Evolutionary conservation across 192 early-diverging fungal species (phyloP), one percentile per base, ranked within the genome.

Genomic region (Funneliformis mosseae): DNA sequence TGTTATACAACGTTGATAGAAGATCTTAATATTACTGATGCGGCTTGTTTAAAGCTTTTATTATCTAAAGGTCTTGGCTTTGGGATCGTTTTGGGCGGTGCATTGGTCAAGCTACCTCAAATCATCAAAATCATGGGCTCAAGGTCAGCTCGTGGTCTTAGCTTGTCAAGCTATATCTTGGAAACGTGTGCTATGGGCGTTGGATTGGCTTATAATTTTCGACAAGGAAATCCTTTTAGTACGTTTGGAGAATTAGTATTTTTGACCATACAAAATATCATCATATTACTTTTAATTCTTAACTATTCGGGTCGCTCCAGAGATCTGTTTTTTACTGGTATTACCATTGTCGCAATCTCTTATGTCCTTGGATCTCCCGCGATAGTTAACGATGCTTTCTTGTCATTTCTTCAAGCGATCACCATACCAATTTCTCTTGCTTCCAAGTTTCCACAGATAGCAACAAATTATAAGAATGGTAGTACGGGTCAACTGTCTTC

Each of bases 21-120:
- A 81, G 83, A 91, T 38, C 81, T 99, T 42, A 87, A 96, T 85
- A 77, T 89, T 48, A 75, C 62, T 4, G 90, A 96, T 79, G 82
- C 90, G 1, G 84, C 64, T 5, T 99, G 98, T 85, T 81, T 96
- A 76, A 94, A 94, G 81, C 91, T 94, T 69, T 83, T 92, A 28
- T 81, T 98, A 72, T 96, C 95, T 38, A 98, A 98, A 83, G 95
- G 92, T 0, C 92, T 99, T 16, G 95, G 97, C 0, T 76, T 99
- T 27, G 96, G 96, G n/a, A 96, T 99, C 73, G 95, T 98, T n/a
- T 79, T 92, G 7, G 96, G 94, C 59, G 94, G 96, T n/a, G 92
- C 94, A 45, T 91, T 98, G 48, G 91, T 98, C 75, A 99, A 99
- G 85, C 84, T 99, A 39, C 98, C 98, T 9, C 97, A 99, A 87